These are phyloP conservation scores for Samsoniella hepiali DNA, from an alignment of 2,329 filamentous ascomycete genomes.

Conservation along the genomic window DNA sequence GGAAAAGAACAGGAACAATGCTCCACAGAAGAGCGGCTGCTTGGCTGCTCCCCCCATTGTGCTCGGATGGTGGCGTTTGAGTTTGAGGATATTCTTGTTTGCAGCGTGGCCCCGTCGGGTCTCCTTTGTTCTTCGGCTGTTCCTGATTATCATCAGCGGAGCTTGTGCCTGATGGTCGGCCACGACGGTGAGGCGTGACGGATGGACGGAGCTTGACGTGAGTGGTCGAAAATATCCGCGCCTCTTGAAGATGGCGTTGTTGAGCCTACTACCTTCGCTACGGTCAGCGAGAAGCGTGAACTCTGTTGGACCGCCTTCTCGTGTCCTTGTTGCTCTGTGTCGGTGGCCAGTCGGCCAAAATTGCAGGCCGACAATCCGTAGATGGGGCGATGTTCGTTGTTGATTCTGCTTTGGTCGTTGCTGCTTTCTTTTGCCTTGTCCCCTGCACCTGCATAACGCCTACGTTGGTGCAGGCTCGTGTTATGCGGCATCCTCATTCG, in stretches of 20 bases:
- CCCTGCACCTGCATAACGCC: slow-evolving; percentile 2
- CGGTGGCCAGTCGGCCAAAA: not conserved
- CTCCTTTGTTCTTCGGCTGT: not conserved
- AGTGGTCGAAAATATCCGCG: not conserved
- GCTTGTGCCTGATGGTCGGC: slow-evolving; percentile 1
- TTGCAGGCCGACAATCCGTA: not conserved
- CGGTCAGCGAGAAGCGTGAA: not conserved
- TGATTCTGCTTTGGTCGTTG: not conserved
- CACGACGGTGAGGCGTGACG: not conserved
- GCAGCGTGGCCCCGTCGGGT: not conserved
- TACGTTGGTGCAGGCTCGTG: not conserved
- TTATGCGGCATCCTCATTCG: not conserved
- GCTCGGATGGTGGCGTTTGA: not conserved
- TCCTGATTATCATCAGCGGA: not conserved
- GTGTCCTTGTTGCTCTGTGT: not conserved
- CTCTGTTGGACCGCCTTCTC: not conserved
- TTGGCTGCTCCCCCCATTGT: not conserved
- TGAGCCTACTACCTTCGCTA: not conserved
- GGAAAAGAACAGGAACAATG: not conserved
- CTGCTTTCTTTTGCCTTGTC: not conserved
- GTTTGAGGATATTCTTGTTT: not conserved
- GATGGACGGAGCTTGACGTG: not conserved
- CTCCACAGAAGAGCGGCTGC: not conserved
- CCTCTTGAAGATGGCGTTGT: not conserved
- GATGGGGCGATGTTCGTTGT: not conserved